Evolutionary conservation across 805 yeast genomes (phyloP).

Genomic region (Ogataea henricii): DNA sequence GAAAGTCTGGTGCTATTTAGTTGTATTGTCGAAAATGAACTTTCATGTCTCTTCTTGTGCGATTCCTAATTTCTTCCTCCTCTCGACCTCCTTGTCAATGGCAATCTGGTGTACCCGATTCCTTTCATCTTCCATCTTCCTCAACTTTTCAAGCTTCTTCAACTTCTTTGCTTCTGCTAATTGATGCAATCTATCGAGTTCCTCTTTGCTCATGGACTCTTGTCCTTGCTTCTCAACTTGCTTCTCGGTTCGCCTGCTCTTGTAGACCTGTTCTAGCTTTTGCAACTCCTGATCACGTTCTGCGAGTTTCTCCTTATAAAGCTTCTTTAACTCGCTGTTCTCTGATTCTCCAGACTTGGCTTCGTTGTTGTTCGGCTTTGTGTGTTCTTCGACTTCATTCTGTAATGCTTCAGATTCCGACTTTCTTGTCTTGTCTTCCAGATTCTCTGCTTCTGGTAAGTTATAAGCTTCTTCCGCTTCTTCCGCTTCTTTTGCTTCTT

Average conservation of each 20-base stretch:
- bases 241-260: no score
- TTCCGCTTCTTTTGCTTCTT: slow-evolving; percentile 10
- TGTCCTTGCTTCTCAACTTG: slow-evolving; percentile 18
- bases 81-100: slow-evolving; percentile 32
- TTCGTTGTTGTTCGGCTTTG: slow-evolving; percentile 13
- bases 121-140: slow-evolving; percentile 23
- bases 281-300: slow-evolving; percentile 32
- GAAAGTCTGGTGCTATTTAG: neutral
- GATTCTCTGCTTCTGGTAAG: no score
- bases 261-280: slow-evolving; percentile 25
- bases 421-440: no score
- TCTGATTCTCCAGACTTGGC: neutral
- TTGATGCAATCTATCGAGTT: slow-evolving; percentile 35
- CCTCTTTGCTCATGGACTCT: slow-evolving; percentile 25
- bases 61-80: slow-evolving; percentile 27
- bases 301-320: slow-evolving; percentile 19
- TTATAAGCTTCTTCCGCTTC: no score
- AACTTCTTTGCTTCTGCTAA: slow-evolving; percentile 28
- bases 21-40: neutral
- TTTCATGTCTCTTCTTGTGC: slow-evolving; percentile 3
- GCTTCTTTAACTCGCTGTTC: slow-evolving; percentile 17
- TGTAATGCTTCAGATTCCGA: no score
- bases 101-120: slow-evolving; percentile 26
- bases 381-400: slow-evolving; percentile 13
- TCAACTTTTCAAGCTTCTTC: slow-evolving; percentile 23